phyloP scores from a whole-genome alignment of 2,329 filamentous ascomycete genomes.

The Clonostachys rhizophaga region DNA sequence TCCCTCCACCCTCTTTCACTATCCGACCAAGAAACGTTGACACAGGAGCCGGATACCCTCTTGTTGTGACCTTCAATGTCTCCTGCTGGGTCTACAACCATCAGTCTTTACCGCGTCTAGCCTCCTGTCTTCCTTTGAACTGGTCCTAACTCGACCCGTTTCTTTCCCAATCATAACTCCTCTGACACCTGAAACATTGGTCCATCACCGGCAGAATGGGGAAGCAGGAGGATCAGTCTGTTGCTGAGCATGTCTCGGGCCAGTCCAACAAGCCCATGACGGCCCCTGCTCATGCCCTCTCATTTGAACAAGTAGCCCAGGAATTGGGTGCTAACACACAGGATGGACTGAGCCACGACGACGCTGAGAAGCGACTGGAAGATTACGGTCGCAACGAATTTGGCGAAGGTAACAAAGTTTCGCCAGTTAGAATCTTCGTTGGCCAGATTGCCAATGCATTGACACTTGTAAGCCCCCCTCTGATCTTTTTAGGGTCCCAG shows the following conservation, averaged over 20 bases:
- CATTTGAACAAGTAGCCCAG: conserved; percentile 42
- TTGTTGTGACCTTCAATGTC: background rate
- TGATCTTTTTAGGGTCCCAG: too few species aligned
- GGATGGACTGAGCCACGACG: conserved; percentile 49
- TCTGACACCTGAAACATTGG: background rate
- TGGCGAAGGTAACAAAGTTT: conserved; percentile 54
- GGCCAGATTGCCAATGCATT: conserved; percentile 65
- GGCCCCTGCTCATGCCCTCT: conserved; percentile 58
- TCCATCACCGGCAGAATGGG: conserved; percentile 11
- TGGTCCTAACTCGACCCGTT: too few species aligned
- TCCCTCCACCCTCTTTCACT: too few species aligned
- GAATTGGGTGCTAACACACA: conserved; percentile 52
- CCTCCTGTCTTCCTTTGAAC: background rate
- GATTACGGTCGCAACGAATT: conserved; percentile 60
- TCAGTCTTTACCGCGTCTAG: background rate
- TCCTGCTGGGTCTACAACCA: background rate
- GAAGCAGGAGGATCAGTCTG: conserved; percentile 13
- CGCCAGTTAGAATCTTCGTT: conserved; percentile 58
- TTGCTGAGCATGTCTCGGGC: conserved; percentile 21
- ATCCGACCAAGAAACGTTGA: too few species aligned
- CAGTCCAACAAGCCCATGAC: conserved; percentile 47
- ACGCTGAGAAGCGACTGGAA: conserved; percentile 49
- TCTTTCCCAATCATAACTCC: too few species aligned
- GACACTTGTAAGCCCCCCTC: conserved; percentile 46
- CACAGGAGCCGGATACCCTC: background rate